Conservation (phyloP, 768 basidiomycete genomes). For the Boletus pseudo-olivaceus region DNA sequence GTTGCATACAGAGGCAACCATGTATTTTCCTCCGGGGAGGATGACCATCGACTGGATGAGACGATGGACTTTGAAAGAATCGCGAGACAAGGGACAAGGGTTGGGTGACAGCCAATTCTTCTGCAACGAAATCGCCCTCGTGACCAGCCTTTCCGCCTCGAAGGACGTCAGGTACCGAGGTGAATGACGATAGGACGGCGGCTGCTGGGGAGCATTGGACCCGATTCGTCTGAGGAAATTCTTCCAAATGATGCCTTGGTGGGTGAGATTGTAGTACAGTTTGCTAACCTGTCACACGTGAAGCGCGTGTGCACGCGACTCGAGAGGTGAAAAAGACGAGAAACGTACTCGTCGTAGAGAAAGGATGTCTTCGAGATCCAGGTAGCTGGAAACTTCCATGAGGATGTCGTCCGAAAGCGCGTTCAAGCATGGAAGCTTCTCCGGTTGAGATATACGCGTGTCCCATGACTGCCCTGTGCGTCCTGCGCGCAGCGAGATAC, state of each 20-base stretch:
- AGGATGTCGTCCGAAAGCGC: conserved; percentile 38
- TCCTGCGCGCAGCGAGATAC: conserved; percentile 8
- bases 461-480: conserved; percentile 24
- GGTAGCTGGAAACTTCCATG: conserved; percentile 34
- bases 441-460: conserved; percentile 18
- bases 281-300: conserved; percentile 47
- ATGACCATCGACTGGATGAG: conserved; percentile 51
- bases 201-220: conserved; percentile 57
- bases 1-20: conserved; percentile 58
- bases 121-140: conserved; percentile 56
- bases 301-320: not conserved
- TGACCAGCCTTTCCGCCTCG: conserved; percentile 55
- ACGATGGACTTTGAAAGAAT: conserved; percentile 29
- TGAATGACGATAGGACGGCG: conserved; percentile 52
- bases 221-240: conserved; percentile 51
- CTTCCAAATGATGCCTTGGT: conserved; percentile 69
- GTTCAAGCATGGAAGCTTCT: conserved; percentile 28
- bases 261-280: conserved; percentile 58
- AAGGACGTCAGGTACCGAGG: conserved; percentile 31
- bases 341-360: conserved; percentile 34
- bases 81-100: conserved; percentile 31
- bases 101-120: conserved; percentile 51
- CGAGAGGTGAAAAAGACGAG: not conserved
- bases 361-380: conserved; percentile 38
- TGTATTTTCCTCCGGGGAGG: conserved; percentile 65